Base-by-base conservation (phyloP, 169 alveolate genomes). In the Plasmodium chabaudi region DNA sequence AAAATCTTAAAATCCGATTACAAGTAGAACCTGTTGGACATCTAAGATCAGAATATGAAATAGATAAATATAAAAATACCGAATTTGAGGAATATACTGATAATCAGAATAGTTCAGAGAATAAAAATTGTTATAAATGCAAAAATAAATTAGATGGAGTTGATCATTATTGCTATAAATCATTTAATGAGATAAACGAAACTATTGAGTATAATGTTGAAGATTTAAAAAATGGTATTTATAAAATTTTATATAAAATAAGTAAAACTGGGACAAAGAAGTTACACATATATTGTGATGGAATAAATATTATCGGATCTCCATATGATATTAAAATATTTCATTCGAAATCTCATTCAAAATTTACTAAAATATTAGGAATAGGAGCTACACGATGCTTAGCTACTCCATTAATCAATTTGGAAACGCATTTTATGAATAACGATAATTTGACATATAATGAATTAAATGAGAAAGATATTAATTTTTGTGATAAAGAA, bases 301-400 rank as follows among this genome's bases (percentile, higher is more conserved):
- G 91, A 34, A 86, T 86, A 27, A 63, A 51, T 69, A 47, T 86
- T 34, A 47, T 69, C 25, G 87, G 91, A 57, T 86, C 91, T 25
- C 91, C 91, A 15, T 86, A 59, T 42, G 91, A 86, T 56, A 65
- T 86, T 49, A 25, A 47, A 49, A 72, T 53, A 12, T 39, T 27
- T 7, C 86, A 60, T 9, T 15, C 77, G 2, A 27, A 15, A 1
- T 57, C 91, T 13, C 73, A 71, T 59, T 55, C 77, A 5, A 86
- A 86, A 53, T 69, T 15, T n/a, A 59, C 77, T 9, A 86, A 70
- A 39, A 51, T 86, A 39, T 44, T 69, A 34, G 91, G 91, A 9
- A 39, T 42, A 63, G 91, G 91, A 13, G 91, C 74, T 44, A 86
- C 91, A 19, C 61, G 63, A 61, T 86, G 91, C 42, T 51, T 86